Conservation (phyloP, 352 stramenopile genomes). For the Globisporangium cystogenes region DNA sequence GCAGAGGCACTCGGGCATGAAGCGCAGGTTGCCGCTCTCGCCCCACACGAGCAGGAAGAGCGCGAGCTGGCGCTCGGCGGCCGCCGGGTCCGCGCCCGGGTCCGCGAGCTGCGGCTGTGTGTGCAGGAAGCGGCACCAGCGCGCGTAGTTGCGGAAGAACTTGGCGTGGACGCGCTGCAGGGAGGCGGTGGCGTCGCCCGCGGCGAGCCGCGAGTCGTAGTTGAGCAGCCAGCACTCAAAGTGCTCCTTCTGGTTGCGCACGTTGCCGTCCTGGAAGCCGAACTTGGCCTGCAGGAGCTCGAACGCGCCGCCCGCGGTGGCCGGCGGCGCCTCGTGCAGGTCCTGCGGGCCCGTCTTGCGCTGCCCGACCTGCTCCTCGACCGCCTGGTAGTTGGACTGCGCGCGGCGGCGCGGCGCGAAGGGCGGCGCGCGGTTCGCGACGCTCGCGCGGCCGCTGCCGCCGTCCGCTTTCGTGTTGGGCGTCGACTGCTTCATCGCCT, state of each 20-base stretch:
- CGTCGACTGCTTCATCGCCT: conserved; percentile 14
- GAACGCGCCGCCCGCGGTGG: conserved; percentile 41
- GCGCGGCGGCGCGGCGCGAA: conserved; percentile 39
- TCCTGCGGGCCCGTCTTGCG: conserved; percentile 33
- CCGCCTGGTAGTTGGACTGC: conserved; percentile 75
- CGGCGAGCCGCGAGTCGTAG: conserved; percentile 50
- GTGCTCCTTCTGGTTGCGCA: conserved; percentile 84
- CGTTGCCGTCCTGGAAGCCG: conserved; percentile 82
- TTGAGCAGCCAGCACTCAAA: conserved; percentile 84
- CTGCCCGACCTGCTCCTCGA: conserved; percentile 28
- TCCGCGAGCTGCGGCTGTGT: conserved; percentile 82
- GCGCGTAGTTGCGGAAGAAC: conserved; percentile 91
- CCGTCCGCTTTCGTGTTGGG: conserved; percentile 2
- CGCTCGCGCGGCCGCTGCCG: conserved; percentile 9
- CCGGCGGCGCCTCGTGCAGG: background rate
- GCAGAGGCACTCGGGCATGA: conserved; percentile 88
- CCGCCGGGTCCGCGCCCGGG: conserved; percentile 13
- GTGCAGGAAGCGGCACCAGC: conserved; percentile 94
- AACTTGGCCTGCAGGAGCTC: conserved; percentile 81
- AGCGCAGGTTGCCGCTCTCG: conserved; percentile 78
- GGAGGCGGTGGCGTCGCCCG: conserved; percentile 46
- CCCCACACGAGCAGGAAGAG: conserved; percentile 86
- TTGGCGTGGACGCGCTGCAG: conserved; percentile 88
- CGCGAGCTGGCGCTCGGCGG: conserved; percentile 57
- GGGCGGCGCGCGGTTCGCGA: conserved; percentile 11